Base-by-base conservation (phyloP, 2,329 filamentous ascomycete species). In the Byssoonygena ceratinophila region DNA sequence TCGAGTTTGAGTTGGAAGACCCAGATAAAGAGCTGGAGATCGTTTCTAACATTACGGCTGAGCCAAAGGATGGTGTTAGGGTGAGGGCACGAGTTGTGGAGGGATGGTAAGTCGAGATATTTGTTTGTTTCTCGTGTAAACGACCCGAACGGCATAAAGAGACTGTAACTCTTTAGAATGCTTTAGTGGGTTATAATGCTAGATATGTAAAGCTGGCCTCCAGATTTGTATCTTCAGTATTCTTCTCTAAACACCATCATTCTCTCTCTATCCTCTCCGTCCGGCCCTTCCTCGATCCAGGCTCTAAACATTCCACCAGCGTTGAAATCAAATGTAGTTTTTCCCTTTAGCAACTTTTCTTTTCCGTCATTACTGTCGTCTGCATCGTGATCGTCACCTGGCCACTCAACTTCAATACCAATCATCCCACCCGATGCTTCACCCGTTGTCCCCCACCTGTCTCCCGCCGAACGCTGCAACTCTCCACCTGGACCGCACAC, bases 401-500 rank as follows among this genome's bases (percentile, higher is more conserved):
- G 27, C 20, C 78, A 66, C 61, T 89, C 84, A 11, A 61, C 61
- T 54, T 71, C 68, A 46, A 72, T 85, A 0, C 87, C 89, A 60
- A 95, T 94, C 46, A 95, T 85, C 0, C 89, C 89, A 0, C 87
- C 89, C 63, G 86, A 79, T 0, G 89, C 89, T 64, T 94, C 88
- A 1, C 85, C 84, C 0, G 83, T 85, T 52, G 72, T 76, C 1
- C 76, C 75, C 85, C 87, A 92, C 39, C 87, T 76, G 20, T 82
- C 74, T 0, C 81, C 87, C 0, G 89, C 87, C 56, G 83, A 88
- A 58, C 73, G 76, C 65, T 90, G 79, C 18, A 95, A 73, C 61
- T 90, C 81, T 0, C 89, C 89, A 0, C 75, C 76, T 0, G 77
- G 80, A 0, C 89, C 90, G 0, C 82, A 76, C 8, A 95, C 76